phyloP scores from a whole-genome alignment of 1,284 basidiomycete species.

The Malassezia yamatoensis region DNA sequence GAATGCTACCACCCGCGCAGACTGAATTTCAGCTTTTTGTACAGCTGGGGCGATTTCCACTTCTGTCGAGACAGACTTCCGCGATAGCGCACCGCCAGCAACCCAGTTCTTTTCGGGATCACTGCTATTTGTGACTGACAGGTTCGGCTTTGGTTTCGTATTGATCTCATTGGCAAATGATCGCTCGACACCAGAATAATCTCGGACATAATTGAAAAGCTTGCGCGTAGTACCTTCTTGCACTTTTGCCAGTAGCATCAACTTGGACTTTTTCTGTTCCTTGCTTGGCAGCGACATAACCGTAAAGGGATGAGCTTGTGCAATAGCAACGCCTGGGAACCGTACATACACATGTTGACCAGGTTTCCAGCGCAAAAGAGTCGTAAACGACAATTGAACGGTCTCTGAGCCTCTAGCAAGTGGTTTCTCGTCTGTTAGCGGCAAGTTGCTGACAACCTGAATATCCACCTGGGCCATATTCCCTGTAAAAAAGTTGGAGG shows the following conservation, averaged over 20 bases:
- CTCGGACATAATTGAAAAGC: background rate
- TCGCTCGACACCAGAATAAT: background rate
- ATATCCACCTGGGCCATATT: constrained; percentile 4
- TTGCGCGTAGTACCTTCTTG: background rate
- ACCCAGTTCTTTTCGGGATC: too few relatives aligned
- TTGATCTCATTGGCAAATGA: background rate
- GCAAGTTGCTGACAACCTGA: background rate
- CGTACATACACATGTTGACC: constrained; percentile 16
- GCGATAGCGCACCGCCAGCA: too few relatives aligned
- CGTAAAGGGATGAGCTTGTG: constrained; percentile 12
- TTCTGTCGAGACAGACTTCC: too few relatives aligned
- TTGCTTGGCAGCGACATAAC: constrained; percentile 4
- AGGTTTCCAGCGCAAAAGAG: constrained; percentile 9
- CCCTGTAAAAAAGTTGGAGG: constrained; percentile 8
- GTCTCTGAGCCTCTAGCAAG: background rate
- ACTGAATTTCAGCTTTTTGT: background rate
- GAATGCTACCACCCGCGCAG: background rate
- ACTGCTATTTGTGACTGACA: too few relatives aligned
- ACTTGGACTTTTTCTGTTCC: background rate
- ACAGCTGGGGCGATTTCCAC: too few relatives aligned
- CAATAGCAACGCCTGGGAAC: constrained; percentile 4
- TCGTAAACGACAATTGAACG: background rate
- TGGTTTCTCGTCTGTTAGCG: background rate
- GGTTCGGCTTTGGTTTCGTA: background rate
- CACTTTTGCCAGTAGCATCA: background rate